Base-by-base conservation (phyloP, 2,329 filamentous ascomycete genomes). In the Fusarium sacchari region DNA sequence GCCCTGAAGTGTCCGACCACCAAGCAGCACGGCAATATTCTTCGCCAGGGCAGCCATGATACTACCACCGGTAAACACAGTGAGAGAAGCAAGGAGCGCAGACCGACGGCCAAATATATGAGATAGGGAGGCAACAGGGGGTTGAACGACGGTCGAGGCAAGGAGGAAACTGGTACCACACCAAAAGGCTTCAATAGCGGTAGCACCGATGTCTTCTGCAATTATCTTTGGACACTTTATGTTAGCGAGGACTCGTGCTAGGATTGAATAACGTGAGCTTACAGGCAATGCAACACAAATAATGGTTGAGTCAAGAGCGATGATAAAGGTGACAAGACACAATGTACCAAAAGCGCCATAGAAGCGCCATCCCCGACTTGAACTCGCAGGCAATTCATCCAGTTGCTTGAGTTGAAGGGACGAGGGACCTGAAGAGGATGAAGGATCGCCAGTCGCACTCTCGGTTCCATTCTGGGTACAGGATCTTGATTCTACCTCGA, bases 1-100 rank as follows among this genome's bases (percentile, higher is more conserved):
- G 12, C 87, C 87, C 72, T 88, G 86, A 30, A 88, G 78, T 1
- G 83, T 83, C 2, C 89, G 83, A n/a, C 87, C 88, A 20, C 68
- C 78, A 12, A 89, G 81, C 36, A 90, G 43, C 12, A 68, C 55
- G 26, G 71, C 56, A 22, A 75, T 39, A 22, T 73, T 61, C 52
- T 67, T 77, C 30, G 75, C 73, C 6, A 77, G 49, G 20, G 75
- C 75, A 2, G 71, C 73, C 63, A 76, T 60, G 46, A 76, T 75
- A 34, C 75, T 77, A 1, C 71, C 75, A 12, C 60, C 60, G 2
- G 67, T 60, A 44, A 77, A 77, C n/a, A 76, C 26, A 13, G 64
- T 68, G 11, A 77, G 37, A 11, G 73, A 76, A 32, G 64, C 60
- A 9, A 77, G 60, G 4, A 77, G 63, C 22, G 69, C 73, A 4